Conservation (phyloP, 805 yeast species). For the Myxozyma melibiosi region DNA sequence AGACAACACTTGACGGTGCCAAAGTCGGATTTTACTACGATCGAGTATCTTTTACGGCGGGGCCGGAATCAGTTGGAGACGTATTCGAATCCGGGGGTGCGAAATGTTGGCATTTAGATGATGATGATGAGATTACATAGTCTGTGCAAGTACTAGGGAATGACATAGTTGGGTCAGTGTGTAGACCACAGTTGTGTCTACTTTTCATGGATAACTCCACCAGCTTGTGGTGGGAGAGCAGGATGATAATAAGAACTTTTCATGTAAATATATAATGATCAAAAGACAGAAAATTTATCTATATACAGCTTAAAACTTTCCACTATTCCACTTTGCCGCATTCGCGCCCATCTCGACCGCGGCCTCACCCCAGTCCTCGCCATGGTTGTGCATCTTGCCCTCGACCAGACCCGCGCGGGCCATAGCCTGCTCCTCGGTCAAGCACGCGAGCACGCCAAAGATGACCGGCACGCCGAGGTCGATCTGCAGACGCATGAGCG, state of each 20-base stretch:
- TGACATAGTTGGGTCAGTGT: too few relatives aligned
- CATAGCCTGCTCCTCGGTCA: conserved; percentile 92
- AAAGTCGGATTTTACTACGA: conserved; percentile 78
- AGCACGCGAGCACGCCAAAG: conserved; percentile 89
- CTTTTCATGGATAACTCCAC: too few relatives aligned
- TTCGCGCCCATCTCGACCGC: conserved; percentile 87
- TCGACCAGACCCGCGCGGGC: conserved; percentile 81
- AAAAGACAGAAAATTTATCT: not conserved
- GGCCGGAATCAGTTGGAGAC: conserved; percentile 74
- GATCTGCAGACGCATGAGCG: conserved; percentile 79
- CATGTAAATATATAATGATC: not conserved
- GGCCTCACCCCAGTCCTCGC: conserved; percentile 98
- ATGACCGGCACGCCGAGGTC: conserved; percentile 75
- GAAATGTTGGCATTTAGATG: conserved; percentile 51
- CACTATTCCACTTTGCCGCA: conserved; percentile 33
- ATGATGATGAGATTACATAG: too few relatives aligned
- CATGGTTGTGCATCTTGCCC: conserved; percentile 84
- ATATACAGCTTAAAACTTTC: conserved; percentile 15
- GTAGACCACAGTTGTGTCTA: too few relatives aligned
- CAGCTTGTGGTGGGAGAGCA: too few relatives aligned
- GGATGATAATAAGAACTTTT: too few relatives aligned
- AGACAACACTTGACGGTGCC: conserved; percentile 56
- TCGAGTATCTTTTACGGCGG: conserved; percentile 77
- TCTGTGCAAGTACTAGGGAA: not conserved
- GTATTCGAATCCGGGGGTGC: conserved; percentile 70